Evolutionary conservation across 805 yeast species (phyloP).

Genomic region (Saturnispora sekii): DNA sequence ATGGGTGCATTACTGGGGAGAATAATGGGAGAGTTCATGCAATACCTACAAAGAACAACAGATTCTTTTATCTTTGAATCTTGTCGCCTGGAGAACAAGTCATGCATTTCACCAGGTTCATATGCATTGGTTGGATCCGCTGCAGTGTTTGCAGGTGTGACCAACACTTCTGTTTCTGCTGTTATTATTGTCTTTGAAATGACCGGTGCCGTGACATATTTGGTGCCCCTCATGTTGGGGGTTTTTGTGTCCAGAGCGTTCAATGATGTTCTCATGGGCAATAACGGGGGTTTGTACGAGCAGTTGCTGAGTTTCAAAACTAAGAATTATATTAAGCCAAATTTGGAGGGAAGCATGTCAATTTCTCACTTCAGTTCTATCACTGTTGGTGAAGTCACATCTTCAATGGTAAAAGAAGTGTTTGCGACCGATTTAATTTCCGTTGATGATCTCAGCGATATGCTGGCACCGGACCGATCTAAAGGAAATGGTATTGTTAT

Average conservation of each 20-base stretch:
- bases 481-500: slow-evolving; percentile 4
- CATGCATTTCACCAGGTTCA: slow-evolving; percentile 74
- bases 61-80: slow-evolving; percentile 29
- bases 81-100: slow-evolving; percentile 30
- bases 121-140: slow-evolving; percentile 89
- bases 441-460: not conserved
- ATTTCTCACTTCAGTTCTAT: slow-evolving; percentile 6
- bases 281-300: slow-evolving; percentile 56
- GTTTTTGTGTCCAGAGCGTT: slow-evolving; percentile 67
- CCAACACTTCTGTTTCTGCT: slow-evolving; percentile 69
- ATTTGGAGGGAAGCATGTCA: slow-evolving; percentile 24
- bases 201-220: slow-evolving; percentile 79
- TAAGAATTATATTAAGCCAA: slow-evolving; percentile 34
- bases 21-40: slow-evolving; percentile 42
- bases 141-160: slow-evolving; percentile 68
- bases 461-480: not conserved
- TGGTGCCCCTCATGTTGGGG: slow-evolving; percentile 76
- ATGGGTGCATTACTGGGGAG: slow-evolving; percentile 56
- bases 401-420: not conserved
- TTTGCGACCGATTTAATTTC: slow-evolving; percentile 1
- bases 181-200: slow-evolving; percentile 76
- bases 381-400: slow-evolving; percentile 1
- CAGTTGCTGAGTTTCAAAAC: slow-evolving; percentile 34
- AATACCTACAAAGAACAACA: slow-evolving; percentile 35
- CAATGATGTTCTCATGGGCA: slow-evolving; percentile 45